These are phyloP conservation scores for Pseudevernia furfuracea DNA, from an alignment of 495 filamentous ascomycete genomes.

Conservation along the genomic window DNA sequence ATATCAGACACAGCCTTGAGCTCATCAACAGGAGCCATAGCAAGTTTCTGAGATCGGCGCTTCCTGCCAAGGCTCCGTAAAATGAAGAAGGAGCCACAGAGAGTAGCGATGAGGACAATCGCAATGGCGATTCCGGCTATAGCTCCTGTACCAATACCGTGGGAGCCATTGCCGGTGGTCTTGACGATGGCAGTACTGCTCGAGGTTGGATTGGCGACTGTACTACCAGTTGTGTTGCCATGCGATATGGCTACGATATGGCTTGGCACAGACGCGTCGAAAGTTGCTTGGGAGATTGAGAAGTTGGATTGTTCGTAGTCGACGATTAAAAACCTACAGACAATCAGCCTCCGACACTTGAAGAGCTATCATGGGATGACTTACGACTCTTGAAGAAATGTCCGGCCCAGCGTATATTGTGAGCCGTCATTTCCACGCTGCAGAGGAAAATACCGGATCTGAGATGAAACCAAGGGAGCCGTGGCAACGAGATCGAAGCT, in stretches of 20 bases:
- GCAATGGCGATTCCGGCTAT: conserved; percentile 23
- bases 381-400: conserved; percentile 49
- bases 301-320: conserved; percentile 26
- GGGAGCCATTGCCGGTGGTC: conserved; percentile 9
- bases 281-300: conserved; percentile 24
- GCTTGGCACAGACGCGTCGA: conserved; percentile 15
- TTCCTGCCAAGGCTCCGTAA: conserved; percentile 8
- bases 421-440: conserved; percentile 39
- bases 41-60: conserved; percentile 3
- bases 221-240: conserved; percentile 3
- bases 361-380: not conserved
- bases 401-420: conserved; percentile 47
- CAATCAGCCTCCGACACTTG: not conserved
- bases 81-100: conserved; percentile 16
- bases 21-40: conserved; percentile 2
- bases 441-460: conserved; percentile 45
- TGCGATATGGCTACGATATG: conserved; percentile 22
- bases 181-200: conserved; percentile 13
- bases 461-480: conserved; percentile 32
- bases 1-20: conserved; percentile 1
- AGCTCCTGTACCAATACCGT: conserved; percentile 18
- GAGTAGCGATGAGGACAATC: conserved; percentile 19
- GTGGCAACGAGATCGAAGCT: conserved; percentile 44
- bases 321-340: conserved; percentile 22
- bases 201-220: conserved; percentile 5